Evolutionary conservation across 257 asterid species (phyloP), one percentile per base, ranked within the genome.

Genomic region (Lycium ferocissimum): DNA sequence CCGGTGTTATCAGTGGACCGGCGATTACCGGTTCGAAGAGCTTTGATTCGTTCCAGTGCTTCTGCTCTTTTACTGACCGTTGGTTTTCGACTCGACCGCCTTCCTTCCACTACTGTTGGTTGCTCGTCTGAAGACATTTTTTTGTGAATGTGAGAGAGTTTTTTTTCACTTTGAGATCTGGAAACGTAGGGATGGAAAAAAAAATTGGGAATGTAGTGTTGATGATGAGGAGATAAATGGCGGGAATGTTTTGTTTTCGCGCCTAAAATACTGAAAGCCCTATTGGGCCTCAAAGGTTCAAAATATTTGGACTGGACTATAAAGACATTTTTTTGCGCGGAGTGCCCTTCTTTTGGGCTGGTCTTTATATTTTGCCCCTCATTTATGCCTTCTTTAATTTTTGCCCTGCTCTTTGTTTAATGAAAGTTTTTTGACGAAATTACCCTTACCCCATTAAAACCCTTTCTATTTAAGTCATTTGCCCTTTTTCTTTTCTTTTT

Each of bases 81-180:
- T 59, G 93, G 56, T 69, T 94, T 92, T 37, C 98, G 91, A 47
- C 87, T 87, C 86, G 98, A 87, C 58, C 96, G 90, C 85, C 95
- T 87, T 7, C 96, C 94, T 15, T 91, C 88, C 49, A 79, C 90
- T 4, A 79, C 90, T 4, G 67, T 14, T 63, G 92, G 88, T 88
- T 94, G 92, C 79, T 94, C 98, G 81, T 95, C 97, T 35, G 94
- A 88, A 97, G 94, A 88, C 98, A 94, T 94, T 57, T 82, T 85
- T 35, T 33, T 47, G 58, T 49, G 61, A 3, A 40, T 73, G 61
- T 47, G 20, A 73, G 7, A 59, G 11, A 7, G 35, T 47, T 47
- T 20, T 20, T 22, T 43, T 49, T 62, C 15, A 26, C 45, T 13
- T 22, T 7, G 82, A 78, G 65, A 78, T 78, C 82, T 78, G 82